A percentile compares a stretch with the other conserved stretches of the same genome.
Evolutionary conservation across 371 early-diverging fungal genomes (phyloP).

Genomic region (Funneliformis caledonium): DNA sequence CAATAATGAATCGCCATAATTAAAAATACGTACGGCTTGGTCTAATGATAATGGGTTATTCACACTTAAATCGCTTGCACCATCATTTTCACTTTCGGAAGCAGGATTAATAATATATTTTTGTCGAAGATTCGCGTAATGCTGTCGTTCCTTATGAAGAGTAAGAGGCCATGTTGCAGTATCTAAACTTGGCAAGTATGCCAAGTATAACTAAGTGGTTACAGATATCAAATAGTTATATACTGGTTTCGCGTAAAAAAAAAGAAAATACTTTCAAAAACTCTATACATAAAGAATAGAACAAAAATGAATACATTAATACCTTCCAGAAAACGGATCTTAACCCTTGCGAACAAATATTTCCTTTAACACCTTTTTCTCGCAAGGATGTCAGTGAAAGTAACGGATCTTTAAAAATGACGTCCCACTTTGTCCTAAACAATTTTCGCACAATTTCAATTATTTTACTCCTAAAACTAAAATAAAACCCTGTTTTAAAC

Average conservation of each 20-base stretch:
- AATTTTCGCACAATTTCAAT: conserved; percentile 44
- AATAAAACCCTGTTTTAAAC: neutral
- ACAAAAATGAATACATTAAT: neutral
- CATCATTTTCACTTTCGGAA: conserved; percentile 46
- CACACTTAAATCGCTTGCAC: conserved; percentile 55
- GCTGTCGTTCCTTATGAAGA: conserved; percentile 66
- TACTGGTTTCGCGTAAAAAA: neutral
- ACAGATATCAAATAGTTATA: neutral
- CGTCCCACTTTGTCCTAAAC: conserved; percentile 77
- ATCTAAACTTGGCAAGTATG: conserved; percentile 60
- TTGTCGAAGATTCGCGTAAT: conserved; percentile 66
- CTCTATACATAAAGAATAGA: neutral
- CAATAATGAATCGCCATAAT: neutral
- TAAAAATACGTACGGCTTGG: conserved; percentile 63
- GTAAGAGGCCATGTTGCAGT: conserved; percentile 63
- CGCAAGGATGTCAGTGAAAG: conserved; percentile 29
- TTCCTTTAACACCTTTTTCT: conserved; percentile 38
- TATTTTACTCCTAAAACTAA: neutral
- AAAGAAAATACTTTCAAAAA: neutral
- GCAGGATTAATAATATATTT: conserved; percentile 74
- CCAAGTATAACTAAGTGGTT: conserved; percentile 56
- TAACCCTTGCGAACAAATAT: conserved; percentile 44
- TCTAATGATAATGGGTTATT: conserved; percentile 87
- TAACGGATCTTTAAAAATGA: conserved; percentile 46
- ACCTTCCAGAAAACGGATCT: conserved; percentile 57